Evolutionary conservation across 768 basidiomycete species (phyloP).

Genomic region (Lepiota brunneoincarnata): DNA sequence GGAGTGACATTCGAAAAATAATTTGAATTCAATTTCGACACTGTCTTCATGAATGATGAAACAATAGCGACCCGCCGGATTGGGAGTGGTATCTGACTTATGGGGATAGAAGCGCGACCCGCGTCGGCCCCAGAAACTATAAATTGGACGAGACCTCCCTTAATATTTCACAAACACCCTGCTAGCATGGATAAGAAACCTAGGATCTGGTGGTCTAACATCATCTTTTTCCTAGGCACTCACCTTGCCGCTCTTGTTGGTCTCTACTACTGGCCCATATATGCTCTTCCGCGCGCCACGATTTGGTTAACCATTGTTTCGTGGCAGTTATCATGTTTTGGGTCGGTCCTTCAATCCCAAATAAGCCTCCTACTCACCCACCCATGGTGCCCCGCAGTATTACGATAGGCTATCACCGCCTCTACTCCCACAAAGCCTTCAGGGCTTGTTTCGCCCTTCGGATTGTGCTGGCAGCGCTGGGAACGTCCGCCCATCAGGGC

Average conservation of each 20-base stretch:
- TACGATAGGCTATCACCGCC: conserved; percentile 73
- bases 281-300: conserved; percentile 39
- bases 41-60: no score
- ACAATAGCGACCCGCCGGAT: no score
- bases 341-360: conserved; percentile 38
- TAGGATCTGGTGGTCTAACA: conserved; percentile 64
- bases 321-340: conserved; percentile 73
- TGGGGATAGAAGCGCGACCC: no score
- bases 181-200: conserved; percentile 13
- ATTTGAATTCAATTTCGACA: no score
- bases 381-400: conserved; percentile 40
- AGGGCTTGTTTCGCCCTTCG: conserved; percentile 55
- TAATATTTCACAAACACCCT: not conserved
- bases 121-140: no score
- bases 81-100: no score
- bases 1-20: not conserved
- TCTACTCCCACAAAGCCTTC: conserved; percentile 78
- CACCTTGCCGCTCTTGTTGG: conserved; percentile 60
- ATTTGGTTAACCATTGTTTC: conserved; percentile 50
- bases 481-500: conserved; percentile 75
- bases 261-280: conserved; percentile 46
- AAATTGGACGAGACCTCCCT: no score
- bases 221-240: conserved; percentile 50
- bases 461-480: conserved; percentile 58
- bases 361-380: not conserved